These are phyloP conservation scores for Dendrocalamus latiflorus DNA, from an alignment of 202 grass and related monocot species.

Conservation along the genomic window DNA sequence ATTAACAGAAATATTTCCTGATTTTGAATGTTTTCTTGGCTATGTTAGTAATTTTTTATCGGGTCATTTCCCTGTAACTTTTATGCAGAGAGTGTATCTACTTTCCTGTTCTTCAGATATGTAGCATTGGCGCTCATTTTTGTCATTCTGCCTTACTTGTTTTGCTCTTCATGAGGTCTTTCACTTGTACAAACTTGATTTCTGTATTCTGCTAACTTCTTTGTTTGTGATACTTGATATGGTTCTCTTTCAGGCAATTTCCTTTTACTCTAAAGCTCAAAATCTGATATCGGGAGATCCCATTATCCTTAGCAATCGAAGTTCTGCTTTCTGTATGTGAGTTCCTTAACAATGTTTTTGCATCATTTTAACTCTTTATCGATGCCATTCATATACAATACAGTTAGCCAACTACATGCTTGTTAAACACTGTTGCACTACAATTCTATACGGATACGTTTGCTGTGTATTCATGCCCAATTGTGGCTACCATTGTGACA, in stretches of 20 bases:
- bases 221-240: conserved; percentile 19
- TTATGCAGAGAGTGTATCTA: neutral
- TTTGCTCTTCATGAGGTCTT: neutral
- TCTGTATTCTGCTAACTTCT: neutral
- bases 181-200: conserved; percentile 13
- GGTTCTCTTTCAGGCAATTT: conserved; percentile 80
- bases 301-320: conserved; percentile 78
- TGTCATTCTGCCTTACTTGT: neutral
- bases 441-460: conserved; percentile 20
- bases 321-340: conserved; percentile 86
- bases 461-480: conserved; percentile 18
- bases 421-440: neutral
- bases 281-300: conserved; percentile 66
- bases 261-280: conserved; percentile 80
- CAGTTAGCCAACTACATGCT: neutral
- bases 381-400: conserved; percentile 8
- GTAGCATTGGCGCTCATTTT: neutral
- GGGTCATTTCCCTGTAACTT: neutral
- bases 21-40: neutral
- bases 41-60: neutral
- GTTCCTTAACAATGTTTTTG: conserved; percentile 30
- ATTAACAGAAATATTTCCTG: neutral
- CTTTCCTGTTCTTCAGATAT: neutral
- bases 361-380: conserved; percentile 2
- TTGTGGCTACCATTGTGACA: conserved; percentile 38